Conservation (phyloP, 192 early-diverging fungal species). For the Umbelopsis sp. region DNA sequence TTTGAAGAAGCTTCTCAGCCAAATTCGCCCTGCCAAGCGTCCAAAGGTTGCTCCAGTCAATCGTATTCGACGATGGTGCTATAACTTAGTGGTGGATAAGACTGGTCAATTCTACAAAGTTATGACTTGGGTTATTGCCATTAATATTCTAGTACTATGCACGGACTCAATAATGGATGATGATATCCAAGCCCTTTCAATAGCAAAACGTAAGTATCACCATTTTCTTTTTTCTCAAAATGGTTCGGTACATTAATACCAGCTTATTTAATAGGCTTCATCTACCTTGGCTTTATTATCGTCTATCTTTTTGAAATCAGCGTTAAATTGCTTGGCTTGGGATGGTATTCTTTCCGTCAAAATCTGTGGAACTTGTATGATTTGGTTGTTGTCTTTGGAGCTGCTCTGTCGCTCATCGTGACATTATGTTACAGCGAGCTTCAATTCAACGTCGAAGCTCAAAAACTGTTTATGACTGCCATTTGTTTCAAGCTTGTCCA, state of each 20-base stretch:
- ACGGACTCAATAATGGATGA: slow-evolving; percentile 32
- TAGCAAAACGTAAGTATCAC: slow-evolving; percentile 24
- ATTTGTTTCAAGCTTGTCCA: slow-evolving; percentile 61
- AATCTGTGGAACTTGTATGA: slow-evolving; percentile 69
- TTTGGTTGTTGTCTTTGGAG: slow-evolving; percentile 60
- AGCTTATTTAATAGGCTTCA: slow-evolving; percentile 22
- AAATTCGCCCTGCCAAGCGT: slow-evolving; percentile 52
- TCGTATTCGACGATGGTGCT: slow-evolving; percentile 45
- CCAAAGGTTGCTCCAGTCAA: slow-evolving; percentile 40
- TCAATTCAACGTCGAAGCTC: slow-evolving; percentile 45
- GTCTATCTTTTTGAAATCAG: slow-evolving; percentile 52
- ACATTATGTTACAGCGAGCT: slow-evolving; percentile 27
- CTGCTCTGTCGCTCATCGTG: slow-evolving; percentile 34
- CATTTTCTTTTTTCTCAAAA: not conserved
- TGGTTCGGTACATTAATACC: too few species aligned
- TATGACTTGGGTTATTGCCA: slow-evolving; percentile 44
- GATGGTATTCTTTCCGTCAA: slow-evolving; percentile 47
- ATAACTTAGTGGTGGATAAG: slow-evolving; percentile 47
- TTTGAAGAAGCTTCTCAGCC: slow-evolving; percentile 55
- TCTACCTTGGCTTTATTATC: slow-evolving; percentile 46
- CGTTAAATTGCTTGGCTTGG: slow-evolving; percentile 49
- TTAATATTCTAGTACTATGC: slow-evolving; percentile 50
- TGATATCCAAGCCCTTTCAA: slow-evolving; percentile 4
- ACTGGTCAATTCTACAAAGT: slow-evolving; percentile 46
- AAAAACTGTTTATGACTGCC: slow-evolving; percentile 59